A percentile compares a stretch with the other conserved stretches of the same genome.
These are phyloP conservation scores for Colletotrichum echinochloae DNA, from an alignment of 2,329 filamentous ascomycete genomes.

Conservation along the genomic window DNA sequence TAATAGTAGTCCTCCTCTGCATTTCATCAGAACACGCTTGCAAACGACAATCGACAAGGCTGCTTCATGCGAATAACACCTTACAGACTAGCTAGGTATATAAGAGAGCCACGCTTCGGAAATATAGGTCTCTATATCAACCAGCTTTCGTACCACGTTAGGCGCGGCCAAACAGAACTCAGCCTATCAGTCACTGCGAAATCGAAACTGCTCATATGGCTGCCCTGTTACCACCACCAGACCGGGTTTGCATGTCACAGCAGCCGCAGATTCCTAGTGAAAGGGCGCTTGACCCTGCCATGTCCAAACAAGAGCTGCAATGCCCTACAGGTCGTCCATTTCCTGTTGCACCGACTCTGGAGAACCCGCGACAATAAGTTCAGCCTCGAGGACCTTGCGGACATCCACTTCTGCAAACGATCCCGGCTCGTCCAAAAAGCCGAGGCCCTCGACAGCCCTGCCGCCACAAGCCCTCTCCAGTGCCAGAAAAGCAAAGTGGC, in stretches of 20 bases:
- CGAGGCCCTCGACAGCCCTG: constrained; percentile 69
- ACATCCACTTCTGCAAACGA: constrained; percentile 51
- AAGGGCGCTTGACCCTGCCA: neutral
- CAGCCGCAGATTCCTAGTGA: neutral
- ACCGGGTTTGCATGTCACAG: neutral
- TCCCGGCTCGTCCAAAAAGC: constrained; percentile 57
- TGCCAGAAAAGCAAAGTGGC: constrained; percentile 88
- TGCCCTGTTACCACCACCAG: neutral
- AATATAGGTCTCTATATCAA: too few species aligned
- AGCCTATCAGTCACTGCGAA: neutral
- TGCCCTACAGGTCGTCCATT: constrained; percentile 23
- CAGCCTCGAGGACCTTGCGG: constrained; percentile 46
- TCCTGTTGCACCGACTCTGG: constrained; percentile 10
- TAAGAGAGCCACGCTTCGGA: neutral
- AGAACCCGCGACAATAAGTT: constrained; percentile 43
- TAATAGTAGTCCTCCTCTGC: neutral
- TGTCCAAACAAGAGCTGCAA: neutral
- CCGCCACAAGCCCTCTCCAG: constrained; percentile 83
- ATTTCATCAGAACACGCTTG: neutral
- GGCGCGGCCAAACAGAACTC: neutral
- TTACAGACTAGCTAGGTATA: too few species aligned
- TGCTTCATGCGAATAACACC: neutral
- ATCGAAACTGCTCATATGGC: neutral
- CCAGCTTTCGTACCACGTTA: neutral
- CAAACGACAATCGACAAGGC: neutral